Evolutionary conservation across 2,329 filamentous ascomycete genomes (phyloP), one percentile per base, ranked within the genome.

Genomic region (Pseudovirgaria hyperparasitica): DNA sequence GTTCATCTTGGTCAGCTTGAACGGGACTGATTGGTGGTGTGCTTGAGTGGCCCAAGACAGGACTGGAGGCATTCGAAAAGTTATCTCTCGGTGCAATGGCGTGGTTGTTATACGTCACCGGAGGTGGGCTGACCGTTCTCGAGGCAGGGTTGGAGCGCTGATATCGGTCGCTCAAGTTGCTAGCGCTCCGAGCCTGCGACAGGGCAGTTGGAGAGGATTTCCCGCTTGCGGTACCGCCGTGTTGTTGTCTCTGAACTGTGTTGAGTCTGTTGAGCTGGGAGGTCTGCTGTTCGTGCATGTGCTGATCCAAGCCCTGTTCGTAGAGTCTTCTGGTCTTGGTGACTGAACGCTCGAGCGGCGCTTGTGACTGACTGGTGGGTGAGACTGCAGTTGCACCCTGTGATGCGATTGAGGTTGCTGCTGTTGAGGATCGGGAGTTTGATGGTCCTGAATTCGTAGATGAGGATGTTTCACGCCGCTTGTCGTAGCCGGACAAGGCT

Each of bases 381-480:
- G 43, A 29, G 16, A 55, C 39, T 6, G 54, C 53, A 21, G 41
- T 48, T 9, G 50, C 46, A 4, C 52, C 51, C 36, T 87, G 82
- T 1, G 85, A 92, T n/a, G 76, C 72, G 26, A 92, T 63, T 0
- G 87, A 94, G 0, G 85, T 94, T 3, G 84, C 85, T 5, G 85
- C 82, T 2, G 86, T 93, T 0, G 87, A 94, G 29, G 72, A 76
- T 16, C 82, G 75, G 20, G 42, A 43, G 22, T 75, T 67, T 0
- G 72, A 75, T 5, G 73, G 77, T 5, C 63, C 67, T 0, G 84
- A 90, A 5, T 75, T 78, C 0, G 82, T 92, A 0, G 87, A 94
- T 2, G 80, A 90, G n/a, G 62, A 62, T 0, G 85, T 93, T 37
- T 85, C 84, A 15, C 86, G 68, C 38, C 87, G 82, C 34, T 70